Base-by-base conservation (phyloP, 2,329 filamentous ascomycete species). In the Venturia pyrina region DNA sequence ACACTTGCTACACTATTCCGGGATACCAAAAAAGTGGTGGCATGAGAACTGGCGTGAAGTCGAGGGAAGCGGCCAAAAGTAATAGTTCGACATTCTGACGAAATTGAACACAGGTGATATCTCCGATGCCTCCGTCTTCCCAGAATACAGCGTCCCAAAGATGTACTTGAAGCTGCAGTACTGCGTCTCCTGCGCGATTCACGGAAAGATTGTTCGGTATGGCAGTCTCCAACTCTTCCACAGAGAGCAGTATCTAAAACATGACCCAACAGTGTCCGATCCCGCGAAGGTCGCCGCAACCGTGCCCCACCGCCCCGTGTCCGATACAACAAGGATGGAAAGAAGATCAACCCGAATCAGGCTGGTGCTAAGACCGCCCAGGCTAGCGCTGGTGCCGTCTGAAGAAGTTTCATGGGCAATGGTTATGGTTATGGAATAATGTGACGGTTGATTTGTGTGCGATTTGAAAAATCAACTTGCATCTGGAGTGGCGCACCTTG, bases 91-190 rank as follows among this genome's bases (percentile, higher is more conserved):
- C 24, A 32, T 34, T 28, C 40, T 46, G n/a, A 64, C 21, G 50
- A 34, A 50, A 34, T 28, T 32, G 41, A n/a, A 19, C 32, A 67
- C 78, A 98, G 95, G 95, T 92, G 95, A 99, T 91, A 99, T 99
- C 85, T 97, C 93, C 73, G 95, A 99, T 81, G 95, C 96, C 78
- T 98, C 95, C 78, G 95, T 99, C 83, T 99, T 98, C 85, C 82
- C 90, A 78, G 95, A 99, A 86, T 99, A 99, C 87, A 93, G 92
- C 75, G 93, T 99, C 78, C 95, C 95, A 84, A 99, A 99, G 91
- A 99, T 99, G 96, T 99, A 99, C 91, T 87, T 99, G 84, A 99
- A 99, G 90, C 89, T 99, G 81, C 95, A 99, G 87, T 99, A 99
- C 91, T 99, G 95, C 83, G 95, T 99, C 79, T 98, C 93, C 83